Conservation (phyloP, 352 stramenopile species). For the Globisporangium acanthophoron region DNA sequence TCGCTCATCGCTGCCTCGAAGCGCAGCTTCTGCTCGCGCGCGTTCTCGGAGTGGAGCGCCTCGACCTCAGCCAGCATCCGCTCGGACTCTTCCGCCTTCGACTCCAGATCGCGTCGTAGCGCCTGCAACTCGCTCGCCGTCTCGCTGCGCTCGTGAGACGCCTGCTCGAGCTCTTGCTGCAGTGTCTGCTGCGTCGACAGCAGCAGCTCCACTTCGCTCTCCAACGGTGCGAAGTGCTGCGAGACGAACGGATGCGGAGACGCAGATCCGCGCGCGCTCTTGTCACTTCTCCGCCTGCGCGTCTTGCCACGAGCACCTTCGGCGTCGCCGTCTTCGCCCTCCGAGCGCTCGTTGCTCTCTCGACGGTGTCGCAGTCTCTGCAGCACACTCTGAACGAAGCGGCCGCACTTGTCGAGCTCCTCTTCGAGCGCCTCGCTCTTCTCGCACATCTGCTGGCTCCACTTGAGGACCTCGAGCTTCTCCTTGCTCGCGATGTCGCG, state of each 20-base stretch:
- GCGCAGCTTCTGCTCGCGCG: conserved; percentile 33
- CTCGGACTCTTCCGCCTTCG: conserved; percentile 30
- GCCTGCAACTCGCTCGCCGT: conserved; percentile 11
- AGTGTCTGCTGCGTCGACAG: conserved; percentile 17
- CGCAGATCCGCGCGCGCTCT: neutral
- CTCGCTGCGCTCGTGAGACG: conserved; percentile 18
- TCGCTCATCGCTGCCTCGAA: conserved; percentile 24
- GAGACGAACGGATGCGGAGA: conserved; percentile 2
- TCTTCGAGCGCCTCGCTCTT: conserved; percentile 38
- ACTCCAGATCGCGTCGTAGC: conserved; percentile 27
- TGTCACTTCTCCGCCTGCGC: neutral
- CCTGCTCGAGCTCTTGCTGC: conserved; percentile 17
- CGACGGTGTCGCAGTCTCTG: conserved; percentile 20
- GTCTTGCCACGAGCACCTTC: neutral
- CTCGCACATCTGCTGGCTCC: conserved; percentile 52
- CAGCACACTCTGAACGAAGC: conserved; percentile 15
- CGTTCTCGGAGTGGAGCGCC: conserved; percentile 25
- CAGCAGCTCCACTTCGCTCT: conserved; percentile 19
- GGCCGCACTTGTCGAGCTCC: conserved; percentile 27
- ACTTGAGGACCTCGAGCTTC: conserved; percentile 55
- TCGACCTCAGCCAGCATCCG: conserved; percentile 36
- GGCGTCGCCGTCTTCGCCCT: neutral
- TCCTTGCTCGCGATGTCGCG: conserved; percentile 57
- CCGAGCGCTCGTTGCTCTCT: neutral
- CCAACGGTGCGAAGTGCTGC: conserved; percentile 12